These are phyloP conservation scores for Ilyonectria sp. DNA, from an alignment of 2,329 filamentous ascomycete species.

Conservation along the genomic window DNA sequence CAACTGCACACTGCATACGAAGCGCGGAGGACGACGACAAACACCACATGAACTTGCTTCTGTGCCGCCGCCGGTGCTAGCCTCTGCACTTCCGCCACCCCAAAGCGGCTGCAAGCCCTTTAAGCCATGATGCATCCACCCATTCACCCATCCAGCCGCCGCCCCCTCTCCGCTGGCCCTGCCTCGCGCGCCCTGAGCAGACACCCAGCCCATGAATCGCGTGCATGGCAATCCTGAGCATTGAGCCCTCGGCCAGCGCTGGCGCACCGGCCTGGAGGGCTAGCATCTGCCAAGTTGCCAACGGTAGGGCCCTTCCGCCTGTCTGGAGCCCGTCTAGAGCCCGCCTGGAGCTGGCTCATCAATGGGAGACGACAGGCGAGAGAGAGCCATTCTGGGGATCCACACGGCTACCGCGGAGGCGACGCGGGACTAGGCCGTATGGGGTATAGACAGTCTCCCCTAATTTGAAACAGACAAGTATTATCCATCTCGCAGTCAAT, in stretches of 20 bases:
- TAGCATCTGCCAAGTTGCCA: constrained; percentile 19
- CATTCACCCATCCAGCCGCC: constrained; percentile 2
- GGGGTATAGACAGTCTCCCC: constrained; percentile 37
- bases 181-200: background rate
- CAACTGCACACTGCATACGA: background rate
- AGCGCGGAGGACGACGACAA: constrained; percentile 8
- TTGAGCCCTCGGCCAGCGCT: constrained; percentile 13
- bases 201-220: constrained; percentile 26
- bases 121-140: constrained; percentile 11
- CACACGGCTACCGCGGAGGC: constrained; percentile 33
- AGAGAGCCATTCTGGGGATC: constrained; percentile 23
- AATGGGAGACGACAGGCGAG: constrained; percentile 23
- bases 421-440: constrained; percentile 34
- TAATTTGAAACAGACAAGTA: constrained; percentile 49
- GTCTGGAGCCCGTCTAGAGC: background rate
- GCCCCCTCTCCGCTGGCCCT: constrained; percentile 1
- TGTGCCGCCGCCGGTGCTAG: constrained; percentile 1
- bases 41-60: constrained; percentile 25
- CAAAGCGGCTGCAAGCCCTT: constrained; percentile 20
- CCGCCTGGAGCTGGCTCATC: constrained; percentile 16
- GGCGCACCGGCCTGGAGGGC: constrained; percentile 13
- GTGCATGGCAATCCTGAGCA: constrained; percentile 22
- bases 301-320: constrained; percentile 12
- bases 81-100: constrained; percentile 7
- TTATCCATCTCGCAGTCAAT: constrained; percentile 30